These are phyloP conservation scores for Sordaria brevicollis DNA, from an alignment of 495 filamentous ascomycete species.

Conservation along the genomic window DNA sequence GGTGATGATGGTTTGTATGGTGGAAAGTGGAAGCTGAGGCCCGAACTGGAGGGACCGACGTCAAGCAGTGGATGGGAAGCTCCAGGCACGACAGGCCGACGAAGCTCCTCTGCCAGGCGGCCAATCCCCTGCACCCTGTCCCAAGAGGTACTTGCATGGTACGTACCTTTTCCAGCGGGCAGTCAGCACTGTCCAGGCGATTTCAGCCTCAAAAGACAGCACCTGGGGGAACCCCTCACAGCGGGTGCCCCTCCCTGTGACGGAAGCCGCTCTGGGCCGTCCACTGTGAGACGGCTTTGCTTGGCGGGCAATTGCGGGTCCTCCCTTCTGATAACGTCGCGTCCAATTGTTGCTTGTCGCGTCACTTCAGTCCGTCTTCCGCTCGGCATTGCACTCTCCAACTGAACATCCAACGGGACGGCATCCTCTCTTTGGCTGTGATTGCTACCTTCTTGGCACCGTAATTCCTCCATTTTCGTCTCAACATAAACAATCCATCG, in stretches of 20 bases:
- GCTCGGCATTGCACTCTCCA: not conserved
- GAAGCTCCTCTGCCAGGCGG: constrained; percentile 17
- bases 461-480: not conserved
- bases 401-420: not conserved
- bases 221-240: not conserved
- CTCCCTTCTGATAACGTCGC: not conserved
- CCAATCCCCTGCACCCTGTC: constrained; percentile 8
- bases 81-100: constrained; percentile 25
- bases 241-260: not conserved
- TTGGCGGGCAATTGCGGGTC: not conserved
- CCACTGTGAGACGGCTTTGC: not conserved
- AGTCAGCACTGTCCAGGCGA: not conserved
- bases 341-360: not conserved
- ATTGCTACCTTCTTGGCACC: not conserved
- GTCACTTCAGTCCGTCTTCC: not conserved
- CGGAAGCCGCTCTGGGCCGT: not conserved
- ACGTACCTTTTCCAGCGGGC: constrained; percentile 8
- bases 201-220: not conserved
- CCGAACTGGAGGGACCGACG: constrained; percentile 5
- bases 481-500: not conserved
- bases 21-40: constrained; percentile 25
- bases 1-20: not conserved
- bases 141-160: constrained; percentile 4
- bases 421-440: not conserved
- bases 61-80: constrained; percentile 8